Evolutionary conservation across 2,329 filamentous ascomycete species (phyloP), one percentile per base, ranked within the genome.

Genomic region (Verticillium isaacii): DNA sequence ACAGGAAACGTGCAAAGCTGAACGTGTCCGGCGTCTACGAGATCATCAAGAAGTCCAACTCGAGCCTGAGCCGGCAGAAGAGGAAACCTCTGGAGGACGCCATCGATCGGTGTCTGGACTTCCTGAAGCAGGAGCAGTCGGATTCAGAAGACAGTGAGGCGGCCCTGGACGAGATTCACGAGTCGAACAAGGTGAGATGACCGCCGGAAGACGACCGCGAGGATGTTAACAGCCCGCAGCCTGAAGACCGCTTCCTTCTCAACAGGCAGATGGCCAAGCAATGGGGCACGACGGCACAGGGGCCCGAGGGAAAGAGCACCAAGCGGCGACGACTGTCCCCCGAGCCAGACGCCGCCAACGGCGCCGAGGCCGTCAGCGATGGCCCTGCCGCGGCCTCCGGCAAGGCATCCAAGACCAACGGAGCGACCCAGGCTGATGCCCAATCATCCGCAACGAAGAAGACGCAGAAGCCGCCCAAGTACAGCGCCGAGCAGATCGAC

Each of bases 41-140:
- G 45, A 86, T 85, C 62, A 92, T 98, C 64, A 91, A 93, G 68
- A 79, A 81, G 58, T 97, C 93, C 15, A 97, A 97, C 73, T 96
- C 93, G 0, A 93, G 90, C 67, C 77, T 98, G 25, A 92, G 91
- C 65, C 83, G 95, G 25, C 87, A 90, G 67, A 92, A 92, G 45
- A 96, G 95, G 74, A 89, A 88, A 64, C 81, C 89, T 0, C 78
- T 98, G 1, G 91, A 97, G 73, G 91, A 95, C 65, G 89, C 90
- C 39, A 92, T 98, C 65, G 92, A 96, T 64, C 83, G 92, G 8
- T 92, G 93, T 0, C 78, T 97, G 17, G 85, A 88, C 8, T 86
- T 92, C 19, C 80, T 94, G 5, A 89, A 88, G 66, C 86, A 91
- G 66, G 84, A 88, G 63, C 74, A 80, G 15, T 82, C 80, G 56